These are phyloP conservation scores for Quercus tomentella DNA, from an alignment of 331 rosid genomes.

Conservation along the genomic window DNA sequence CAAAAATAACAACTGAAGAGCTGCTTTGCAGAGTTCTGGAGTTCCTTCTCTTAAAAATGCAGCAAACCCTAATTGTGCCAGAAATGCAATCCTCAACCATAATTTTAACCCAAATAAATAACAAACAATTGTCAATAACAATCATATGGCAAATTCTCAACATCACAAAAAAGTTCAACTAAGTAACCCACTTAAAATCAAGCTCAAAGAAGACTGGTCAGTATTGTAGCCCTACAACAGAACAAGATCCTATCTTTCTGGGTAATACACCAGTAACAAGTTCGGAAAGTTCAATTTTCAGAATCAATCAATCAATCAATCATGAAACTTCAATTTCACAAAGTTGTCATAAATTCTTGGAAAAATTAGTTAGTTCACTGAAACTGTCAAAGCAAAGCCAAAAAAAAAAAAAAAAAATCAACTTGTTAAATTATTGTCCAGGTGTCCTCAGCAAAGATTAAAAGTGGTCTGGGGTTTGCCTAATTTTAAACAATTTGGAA, in stretches of 20 bases:
- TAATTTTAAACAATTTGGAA: background rate
- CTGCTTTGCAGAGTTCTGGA: background rate
- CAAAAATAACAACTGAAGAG: background rate
- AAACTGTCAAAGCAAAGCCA: background rate
- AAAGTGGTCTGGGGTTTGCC: background rate
- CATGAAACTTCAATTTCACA: slow-evolving; percentile 14
- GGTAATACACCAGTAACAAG: background rate
- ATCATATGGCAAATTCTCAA: background rate
- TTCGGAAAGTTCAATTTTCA: slow-evolving; percentile 29
- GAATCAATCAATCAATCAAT: background rate
- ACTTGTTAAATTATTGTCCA: slow-evolving; percentile 38
- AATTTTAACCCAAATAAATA: slow-evolving; percentile 3
- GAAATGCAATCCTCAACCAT: slow-evolving; percentile 13
- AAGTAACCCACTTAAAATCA: slow-evolving; percentile 5
- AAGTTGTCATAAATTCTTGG: slow-evolving; percentile 22
- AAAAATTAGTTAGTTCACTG: slow-evolving; percentile 24
- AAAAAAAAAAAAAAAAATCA: background rate
- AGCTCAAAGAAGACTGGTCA: slow-evolving; percentile 12
- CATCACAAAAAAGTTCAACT: slow-evolving; percentile 15
- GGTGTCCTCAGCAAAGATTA: slow-evolving; percentile 28
- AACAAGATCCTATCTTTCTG: slow-evolving; percentile 3
- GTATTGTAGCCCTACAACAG: slow-evolving; percentile 3
- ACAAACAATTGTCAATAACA: slow-evolving; percentile 15
- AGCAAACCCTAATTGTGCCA: background rate
- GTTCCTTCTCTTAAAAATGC: background rate